A percentile compares a stretch with the other conserved stretches of the same genome.
phyloP scores from a whole-genome alignment of 805 yeast genomes.

The Candida endomychidarum region DNA sequence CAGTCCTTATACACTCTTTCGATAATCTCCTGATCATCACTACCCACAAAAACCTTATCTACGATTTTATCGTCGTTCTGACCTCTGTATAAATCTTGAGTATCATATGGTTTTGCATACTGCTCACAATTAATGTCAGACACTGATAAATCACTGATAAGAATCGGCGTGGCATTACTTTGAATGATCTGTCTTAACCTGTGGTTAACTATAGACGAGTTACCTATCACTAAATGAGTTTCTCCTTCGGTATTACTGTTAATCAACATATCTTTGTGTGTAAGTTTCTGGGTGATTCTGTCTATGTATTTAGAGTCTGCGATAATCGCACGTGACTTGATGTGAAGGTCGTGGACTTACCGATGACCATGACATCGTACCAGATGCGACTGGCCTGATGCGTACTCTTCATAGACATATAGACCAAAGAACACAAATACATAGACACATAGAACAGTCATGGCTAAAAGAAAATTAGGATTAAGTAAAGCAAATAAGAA shows the following conservation, averaged over 20 bases:
- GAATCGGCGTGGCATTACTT: slow-evolving; percentile 54
- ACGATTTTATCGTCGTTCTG: slow-evolving; percentile 59
- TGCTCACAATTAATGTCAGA: slow-evolving; percentile 10
- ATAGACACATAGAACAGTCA: slow-evolving; percentile 6
- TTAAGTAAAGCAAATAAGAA: slow-evolving; percentile 44
- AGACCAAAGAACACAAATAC: too few species aligned
- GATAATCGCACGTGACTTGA: slow-evolving; percentile 7
- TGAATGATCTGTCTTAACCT: slow-evolving; percentile 50
- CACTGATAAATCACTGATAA: slow-evolving; percentile 36
- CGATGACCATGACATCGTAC: slow-evolving; percentile 1
- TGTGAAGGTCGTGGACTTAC: not conserved
- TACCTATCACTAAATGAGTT: slow-evolving; percentile 58
- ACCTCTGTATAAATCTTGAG: slow-evolving; percentile 56
- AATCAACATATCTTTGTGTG: too few species aligned
- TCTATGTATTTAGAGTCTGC: slow-evolving; percentile 10
- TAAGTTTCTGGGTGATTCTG: too few species aligned
- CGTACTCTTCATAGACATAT: too few species aligned
- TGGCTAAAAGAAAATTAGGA: slow-evolving; percentile 39
- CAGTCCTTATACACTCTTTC: slow-evolving; percentile 50
- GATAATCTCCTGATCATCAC: not conserved
- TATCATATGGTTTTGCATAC: slow-evolving; percentile 25
- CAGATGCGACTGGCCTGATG: not conserved
- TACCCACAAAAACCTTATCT: slow-evolving; percentile 72
- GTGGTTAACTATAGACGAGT: slow-evolving; percentile 42
- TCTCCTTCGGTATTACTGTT: slow-evolving; percentile 37